Percentiles rank a stretch among this genome's conserved stretches.
Conservation (phyloP, 495 filamentous ascomycete species). For the Xylaria bambusicola region DNA sequence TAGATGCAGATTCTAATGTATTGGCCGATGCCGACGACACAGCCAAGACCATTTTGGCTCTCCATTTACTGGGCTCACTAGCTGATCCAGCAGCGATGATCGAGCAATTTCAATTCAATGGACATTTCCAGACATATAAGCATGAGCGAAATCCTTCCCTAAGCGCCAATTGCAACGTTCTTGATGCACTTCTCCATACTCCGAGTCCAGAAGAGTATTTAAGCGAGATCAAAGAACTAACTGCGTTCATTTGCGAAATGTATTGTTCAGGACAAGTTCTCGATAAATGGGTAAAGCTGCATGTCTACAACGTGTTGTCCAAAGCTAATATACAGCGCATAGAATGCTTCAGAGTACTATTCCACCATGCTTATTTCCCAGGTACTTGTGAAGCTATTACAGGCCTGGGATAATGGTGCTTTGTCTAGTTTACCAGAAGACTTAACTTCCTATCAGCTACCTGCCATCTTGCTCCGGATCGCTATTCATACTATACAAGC, state of each 20-base stretch:
- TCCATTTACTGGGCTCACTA: background rate
- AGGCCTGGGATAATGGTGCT: background rate
- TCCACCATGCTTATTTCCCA: background rate
- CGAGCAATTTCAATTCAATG: background rate
- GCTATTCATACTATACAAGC: background rate
- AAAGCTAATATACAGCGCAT: no score
- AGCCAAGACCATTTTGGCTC: background rate
- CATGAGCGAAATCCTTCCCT: constrained; percentile 37
- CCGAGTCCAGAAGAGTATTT: background rate
- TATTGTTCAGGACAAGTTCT: background rate
- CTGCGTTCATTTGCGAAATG: background rate
- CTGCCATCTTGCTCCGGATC: background rate
- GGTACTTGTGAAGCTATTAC: background rate
- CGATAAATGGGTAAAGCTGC: background rate
- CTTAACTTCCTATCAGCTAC: background rate
- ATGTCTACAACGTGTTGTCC: no score
- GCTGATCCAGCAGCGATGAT: background rate
- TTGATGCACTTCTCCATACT: constrained; percentile 31
- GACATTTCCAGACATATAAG: constrained; percentile 40
- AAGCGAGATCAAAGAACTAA: background rate
- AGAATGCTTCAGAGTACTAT: background rate
- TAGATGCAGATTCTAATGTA: background rate
- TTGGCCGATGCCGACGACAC: background rate
- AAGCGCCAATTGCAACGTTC: constrained; percentile 44
- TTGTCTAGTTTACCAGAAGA: background rate